These are phyloP conservation scores for Colletotrichum gigasporum DNA, from an alignment of 2,329 filamentous ascomycete genomes.

Conservation along the genomic window DNA sequence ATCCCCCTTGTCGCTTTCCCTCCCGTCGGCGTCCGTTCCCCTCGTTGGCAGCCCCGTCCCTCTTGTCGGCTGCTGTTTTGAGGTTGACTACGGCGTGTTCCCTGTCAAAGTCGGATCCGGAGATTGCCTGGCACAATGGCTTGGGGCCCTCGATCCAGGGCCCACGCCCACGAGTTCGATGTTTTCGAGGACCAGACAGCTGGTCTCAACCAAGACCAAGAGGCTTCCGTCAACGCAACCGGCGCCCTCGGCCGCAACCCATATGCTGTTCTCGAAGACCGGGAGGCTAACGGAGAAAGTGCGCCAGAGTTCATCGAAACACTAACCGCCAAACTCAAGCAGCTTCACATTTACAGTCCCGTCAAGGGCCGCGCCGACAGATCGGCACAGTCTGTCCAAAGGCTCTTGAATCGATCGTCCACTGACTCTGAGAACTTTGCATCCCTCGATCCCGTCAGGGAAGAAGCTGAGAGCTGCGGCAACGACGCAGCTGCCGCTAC, in stretches of 20 bases:
- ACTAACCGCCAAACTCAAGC: constrained; percentile 43
- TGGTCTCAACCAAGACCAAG: not conserved
- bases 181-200: constrained; percentile 22
- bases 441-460: constrained; percentile 4
- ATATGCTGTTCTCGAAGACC: constrained; percentile 38
- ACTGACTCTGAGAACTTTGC: constrained; percentile 11
- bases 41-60: too few species aligned
- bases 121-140: constrained; percentile 25
- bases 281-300: constrained; percentile 39
- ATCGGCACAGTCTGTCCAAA: constrained; percentile 1
- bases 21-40: too few species aligned
- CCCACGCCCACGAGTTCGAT: constrained; percentile 11
- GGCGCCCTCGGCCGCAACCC: not conserved
- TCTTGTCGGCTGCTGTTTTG: constrained; percentile 16
- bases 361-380: constrained; percentile 19
- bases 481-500: not conserved
- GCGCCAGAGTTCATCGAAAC: constrained; percentile 39
- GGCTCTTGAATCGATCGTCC: constrained; percentile 1
- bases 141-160: constrained; percentile 20
- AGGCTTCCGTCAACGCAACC: constrained; percentile 6
- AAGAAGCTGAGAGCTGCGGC: constrained; percentile 16
- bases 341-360: constrained; percentile 40
- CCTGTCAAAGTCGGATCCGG: constrained; percentile 26
- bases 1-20: too few species aligned
- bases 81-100: constrained; percentile 9